These are phyloP conservation scores for Akanthomyces lecanii DNA, from an alignment of 2,329 filamentous ascomycete species.

Conservation along the genomic window DNA sequence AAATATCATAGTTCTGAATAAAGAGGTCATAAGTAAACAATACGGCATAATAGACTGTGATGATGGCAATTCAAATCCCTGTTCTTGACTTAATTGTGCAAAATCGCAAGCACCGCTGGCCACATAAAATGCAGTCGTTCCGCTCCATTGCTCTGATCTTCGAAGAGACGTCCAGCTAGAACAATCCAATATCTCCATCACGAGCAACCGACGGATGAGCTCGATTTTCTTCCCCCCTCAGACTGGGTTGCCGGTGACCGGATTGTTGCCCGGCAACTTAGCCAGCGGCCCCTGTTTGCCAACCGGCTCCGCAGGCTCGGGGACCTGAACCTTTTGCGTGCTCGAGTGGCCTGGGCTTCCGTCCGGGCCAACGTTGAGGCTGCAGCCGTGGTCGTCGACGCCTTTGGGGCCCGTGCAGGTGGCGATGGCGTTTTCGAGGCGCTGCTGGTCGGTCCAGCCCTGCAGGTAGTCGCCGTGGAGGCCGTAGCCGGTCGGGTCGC, in stretches of 20 bases:
- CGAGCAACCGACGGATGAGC: too few relatives aligned
- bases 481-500: constrained; percentile 28
- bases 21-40: too few relatives aligned
- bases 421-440: constrained; percentile 24
- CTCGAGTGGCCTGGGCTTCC: constrained; percentile 22
- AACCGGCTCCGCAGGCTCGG: constrained; percentile 25
- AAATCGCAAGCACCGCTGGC: too few relatives aligned
- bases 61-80: too few relatives aligned
- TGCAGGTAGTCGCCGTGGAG: constrained; percentile 30
- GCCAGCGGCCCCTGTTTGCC: constrained; percentile 24
- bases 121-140: too few relatives aligned
- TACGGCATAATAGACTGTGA: too few relatives aligned
- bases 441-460: constrained; percentile 28
- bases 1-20: neutral
- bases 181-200: too few relatives aligned
- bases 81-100: too few relatives aligned
- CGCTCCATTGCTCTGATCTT: too few relatives aligned
- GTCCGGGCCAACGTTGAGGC: constrained; percentile 24
- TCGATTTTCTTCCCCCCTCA: neutral
- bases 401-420: constrained; percentile 26
- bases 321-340: constrained; percentile 20
- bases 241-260: constrained; percentile 17
- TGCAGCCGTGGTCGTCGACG: constrained; percentile 24
- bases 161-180: too few relatives aligned
- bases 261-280: constrained; percentile 27